Evolutionary conservation across 1,284 basidiomycete genomes (phyloP), one percentile per base, ranked within the genome.

Genomic region (Puccinia novopanici): DNA sequence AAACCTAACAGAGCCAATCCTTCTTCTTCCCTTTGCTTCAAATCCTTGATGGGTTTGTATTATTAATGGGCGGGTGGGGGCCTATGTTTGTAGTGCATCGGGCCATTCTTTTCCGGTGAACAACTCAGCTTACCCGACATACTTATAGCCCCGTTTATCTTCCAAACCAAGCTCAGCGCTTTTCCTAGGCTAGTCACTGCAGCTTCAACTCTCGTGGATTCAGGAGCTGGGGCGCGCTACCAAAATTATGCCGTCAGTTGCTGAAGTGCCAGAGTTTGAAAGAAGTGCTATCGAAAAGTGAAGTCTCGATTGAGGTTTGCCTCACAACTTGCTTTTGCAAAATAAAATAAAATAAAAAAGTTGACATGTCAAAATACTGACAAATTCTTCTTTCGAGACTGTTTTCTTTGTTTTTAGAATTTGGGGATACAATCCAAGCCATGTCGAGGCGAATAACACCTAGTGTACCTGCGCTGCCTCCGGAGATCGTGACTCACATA

Each of bases 401-500:
- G 34, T 52, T 22, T 52, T 50, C 3, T 45, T 13, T 22, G n/a
- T n/a, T n/a, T n/a, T n/a, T n/a, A 73, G 71, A 55, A 73, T 75
- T 63, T 75, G 42, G 74, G 57, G 5, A 54, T 61, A 63, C 74
- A 75, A 65, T 61, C 17, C 57, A 65, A 75, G 50, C 74, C 40
- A 63, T 65, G 61, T 61, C 74, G 30, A 27, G 42, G 24, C 40
- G 61, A 24, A 57, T 73, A 61, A 40, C 57, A 30, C 30, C 68
- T 19, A 72, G 40, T 70, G 42, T 80, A 30, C 55, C 77, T 19
- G 37, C 55, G n/a, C 55, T 93, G 17, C 92, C 92, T 0, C 88
- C 91, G 68, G 92, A 93, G 85, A 88, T 93, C 59, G 86, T 93
- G 48, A 90, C 91, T 10, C 89, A 91, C 75, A 92, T 93, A 82